Conservation (phyloP, 768 basidiomycete genomes). For the Lentinula sp. region DNA sequence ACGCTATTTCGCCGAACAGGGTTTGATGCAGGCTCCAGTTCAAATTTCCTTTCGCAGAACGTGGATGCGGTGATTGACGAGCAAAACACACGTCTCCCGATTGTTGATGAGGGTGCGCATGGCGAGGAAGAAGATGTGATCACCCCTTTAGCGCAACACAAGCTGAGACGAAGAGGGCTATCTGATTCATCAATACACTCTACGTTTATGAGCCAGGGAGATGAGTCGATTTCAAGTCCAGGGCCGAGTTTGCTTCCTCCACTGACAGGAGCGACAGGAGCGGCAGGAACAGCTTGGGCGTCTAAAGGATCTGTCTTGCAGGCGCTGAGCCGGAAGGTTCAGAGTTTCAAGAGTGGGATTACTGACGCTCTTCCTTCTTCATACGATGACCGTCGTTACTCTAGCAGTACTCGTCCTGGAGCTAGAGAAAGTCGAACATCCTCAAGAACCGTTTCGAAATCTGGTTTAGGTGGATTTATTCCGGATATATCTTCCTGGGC, state of each 20-base stretch:
- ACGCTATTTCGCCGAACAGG: conserved; percentile 6
- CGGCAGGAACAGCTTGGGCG: conserved; percentile 11
- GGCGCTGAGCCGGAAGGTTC: conserved; percentile 47
- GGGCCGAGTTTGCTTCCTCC: not conserved
- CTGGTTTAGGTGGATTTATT: conserved; percentile 12
- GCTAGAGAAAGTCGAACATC: not conserved
- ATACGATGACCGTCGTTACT: not conserved
- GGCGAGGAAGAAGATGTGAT: conserved; percentile 36
- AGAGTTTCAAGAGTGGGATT: conserved; percentile 31
- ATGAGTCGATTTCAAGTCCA: conserved; percentile 16
- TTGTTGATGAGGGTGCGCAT: conserved; percentile 20
- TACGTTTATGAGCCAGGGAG: conserved; percentile 60
- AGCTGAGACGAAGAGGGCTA: conserved; percentile 71
- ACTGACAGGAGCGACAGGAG: too few species aligned
- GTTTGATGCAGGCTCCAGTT: conserved; percentile 17
- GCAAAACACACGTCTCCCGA: conserved; percentile 19
- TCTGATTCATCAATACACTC: conserved; percentile 92
- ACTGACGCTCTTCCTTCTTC: not conserved
- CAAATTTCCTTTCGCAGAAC: conserved; percentile 47
- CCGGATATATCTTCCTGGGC: conserved; percentile 24
- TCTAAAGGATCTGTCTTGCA: conserved; percentile 44
- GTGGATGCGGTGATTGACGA: conserved; percentile 78
- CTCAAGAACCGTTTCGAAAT: conserved; percentile 7
- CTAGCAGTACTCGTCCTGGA: not conserved
- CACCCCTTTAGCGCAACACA: conserved; percentile 56